Conservation (phyloP, 1,284 basidiomycete genomes). For the Leccinum subatratum region DNA sequence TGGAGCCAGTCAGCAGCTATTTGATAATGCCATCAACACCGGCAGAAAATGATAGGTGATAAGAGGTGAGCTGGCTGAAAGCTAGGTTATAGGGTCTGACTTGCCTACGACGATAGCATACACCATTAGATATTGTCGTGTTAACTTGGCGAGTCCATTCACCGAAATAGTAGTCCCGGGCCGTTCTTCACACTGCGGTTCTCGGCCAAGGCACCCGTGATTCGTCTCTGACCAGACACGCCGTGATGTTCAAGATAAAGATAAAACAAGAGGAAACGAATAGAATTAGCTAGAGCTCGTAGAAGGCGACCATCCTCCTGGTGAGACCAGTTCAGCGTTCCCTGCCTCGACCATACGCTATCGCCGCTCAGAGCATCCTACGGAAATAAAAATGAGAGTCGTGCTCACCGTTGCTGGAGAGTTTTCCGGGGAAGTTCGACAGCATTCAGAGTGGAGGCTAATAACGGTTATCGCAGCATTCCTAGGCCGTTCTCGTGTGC, state of each 20-base stretch:
- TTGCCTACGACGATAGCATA: conserved; percentile 68
- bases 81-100: too few relatives aligned
- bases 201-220: conserved; percentile 19
- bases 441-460: not conserved
- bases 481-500: not conserved
- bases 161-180: conserved; percentile 17
- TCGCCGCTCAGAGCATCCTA: conserved; percentile 2
- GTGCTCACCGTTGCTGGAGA: conserved; percentile 12
- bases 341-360: not conserved
- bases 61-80: conserved; percentile 6
- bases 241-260: conserved; percentile 46
- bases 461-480: not conserved
- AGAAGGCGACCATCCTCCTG: conserved; percentile 38
- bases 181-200: conserved; percentile 36
- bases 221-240: conserved; percentile 33
- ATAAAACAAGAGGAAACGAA: conserved; percentile 43
- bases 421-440: not conserved
- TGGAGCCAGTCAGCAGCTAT: conserved; percentile 75
- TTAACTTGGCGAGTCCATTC: conserved; percentile 38
- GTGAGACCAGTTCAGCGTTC: not conserved
- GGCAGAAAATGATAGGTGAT: not conserved
- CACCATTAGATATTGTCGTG: conserved; percentile 57
- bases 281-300: conserved; percentile 49
- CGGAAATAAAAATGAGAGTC: not conserved
- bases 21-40: not conserved